Base-by-base conservation (phyloP, 73 alveolate species). In the Paramecium primaurelia region DNA sequence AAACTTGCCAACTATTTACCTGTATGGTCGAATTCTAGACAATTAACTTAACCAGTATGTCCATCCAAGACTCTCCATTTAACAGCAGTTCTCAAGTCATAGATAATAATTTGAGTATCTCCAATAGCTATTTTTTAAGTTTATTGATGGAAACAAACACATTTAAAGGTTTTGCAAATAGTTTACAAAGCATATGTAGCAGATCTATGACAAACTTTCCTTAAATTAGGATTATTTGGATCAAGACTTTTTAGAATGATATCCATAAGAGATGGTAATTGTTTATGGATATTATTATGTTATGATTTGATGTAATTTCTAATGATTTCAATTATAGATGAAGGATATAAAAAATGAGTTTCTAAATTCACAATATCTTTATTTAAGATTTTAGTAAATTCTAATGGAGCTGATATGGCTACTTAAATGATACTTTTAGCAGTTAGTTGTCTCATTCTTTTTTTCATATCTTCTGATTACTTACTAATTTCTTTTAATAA, bases 21-120 rank as follows among this genome's bases (percentile, higher is more conserved):
- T 71, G 59, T 71, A 22, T 89, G 71, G 32, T 89, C 94, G 32
- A 89, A 89, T 12, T 64, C 71, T 6, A 89, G 37, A 32, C 86
- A 40, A 42, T 26, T 89, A 22, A 89, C 94, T 71, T 89, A 77
- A 20, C 94, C 94, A 18, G 12, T 68, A 34, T 89, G 94, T 30
- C 94, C 94, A 18, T 77, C 94, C 14, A 89, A 83, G 22, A 71
- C 92, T 89, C 94, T 89, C 94, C 94, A 89, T 89, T 49, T 89
- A 22, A 71, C 90, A 40, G 94, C 94, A 45, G 94, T 89, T 73
- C 94, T 89, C 18, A 89, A 54, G 49, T 89, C 94, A 49, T 89
- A 89, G 8, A 89, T 89, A n/a, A 42, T 37, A 16, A 89, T 89
- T 71, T 89, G 14, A 16, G 49, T 89, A 22, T 71, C 88, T 38